Percentiles rank a stretch among this genome's conserved stretches.
These are phyloP conservation scores for Colletotrichum liriopes DNA, from an alignment of 2,329 filamentous ascomycete species.

Conservation along the genomic window DNA sequence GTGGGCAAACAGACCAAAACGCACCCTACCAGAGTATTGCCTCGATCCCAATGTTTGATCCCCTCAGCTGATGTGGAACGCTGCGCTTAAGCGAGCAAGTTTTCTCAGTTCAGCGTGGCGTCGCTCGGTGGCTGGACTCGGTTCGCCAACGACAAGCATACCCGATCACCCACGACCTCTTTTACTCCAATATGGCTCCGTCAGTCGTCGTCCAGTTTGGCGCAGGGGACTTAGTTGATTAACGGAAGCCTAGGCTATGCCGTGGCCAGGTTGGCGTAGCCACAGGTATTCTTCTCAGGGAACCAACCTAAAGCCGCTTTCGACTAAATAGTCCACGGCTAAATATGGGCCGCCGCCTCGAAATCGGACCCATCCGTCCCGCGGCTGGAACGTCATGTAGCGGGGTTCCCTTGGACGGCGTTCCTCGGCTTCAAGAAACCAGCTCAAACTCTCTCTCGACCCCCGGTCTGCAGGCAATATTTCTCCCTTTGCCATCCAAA, in stretches of 20 bases:
- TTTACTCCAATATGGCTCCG: neutral
- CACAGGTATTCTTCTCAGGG: neutral
- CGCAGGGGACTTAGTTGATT: too few relatives aligned
- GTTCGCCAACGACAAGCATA: neutral
- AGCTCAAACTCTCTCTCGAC: conserved; percentile 1
- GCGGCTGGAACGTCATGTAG: neutral
- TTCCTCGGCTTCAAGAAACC: neutral
- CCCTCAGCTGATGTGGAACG: neutral
- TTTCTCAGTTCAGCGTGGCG: neutral
- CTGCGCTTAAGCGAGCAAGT: neutral
- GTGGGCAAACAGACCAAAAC: neutral
- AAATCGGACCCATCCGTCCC: neutral
- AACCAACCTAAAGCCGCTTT: neutral
- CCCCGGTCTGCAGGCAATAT: neutral
- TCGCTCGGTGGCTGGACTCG: neutral
- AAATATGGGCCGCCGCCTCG: neutral
- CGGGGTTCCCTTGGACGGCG: neutral
- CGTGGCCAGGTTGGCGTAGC: too few relatives aligned
- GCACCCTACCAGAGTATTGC: too few relatives aligned
- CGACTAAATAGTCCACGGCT: neutral
- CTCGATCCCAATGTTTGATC: neutral
- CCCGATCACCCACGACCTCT: neutral
- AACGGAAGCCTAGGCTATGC: too few relatives aligned
- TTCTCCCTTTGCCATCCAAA: too few relatives aligned
- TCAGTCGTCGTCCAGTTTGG: neutral